These are phyloP conservation scores for Didymella sp. DNA, from an alignment of 2,329 filamentous ascomycete genomes.

Conservation along the genomic window DNA sequence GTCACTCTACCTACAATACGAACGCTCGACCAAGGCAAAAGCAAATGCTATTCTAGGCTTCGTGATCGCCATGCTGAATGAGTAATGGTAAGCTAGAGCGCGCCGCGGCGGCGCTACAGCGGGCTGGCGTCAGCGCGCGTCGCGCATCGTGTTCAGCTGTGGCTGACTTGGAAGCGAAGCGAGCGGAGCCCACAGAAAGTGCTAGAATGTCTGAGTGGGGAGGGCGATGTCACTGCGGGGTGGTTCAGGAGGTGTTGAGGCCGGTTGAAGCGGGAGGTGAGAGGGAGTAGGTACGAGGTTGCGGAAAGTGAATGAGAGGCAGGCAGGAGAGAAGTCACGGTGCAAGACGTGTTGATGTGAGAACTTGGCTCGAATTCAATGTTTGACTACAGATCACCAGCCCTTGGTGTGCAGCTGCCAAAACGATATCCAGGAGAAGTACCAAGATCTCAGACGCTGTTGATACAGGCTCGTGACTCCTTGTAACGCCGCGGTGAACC, in stretches of 20 bases:
- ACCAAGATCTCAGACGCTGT: constrained; percentile 26
- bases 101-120: background rate
- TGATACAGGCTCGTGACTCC: constrained; percentile 39
- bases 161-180: constrained; percentile 1
- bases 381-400: constrained; percentile 44
- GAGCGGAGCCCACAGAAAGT: constrained; percentile 18
- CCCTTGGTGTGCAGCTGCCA: constrained; percentile 44
- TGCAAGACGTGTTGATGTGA: background rate
- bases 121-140: constrained; percentile 23
- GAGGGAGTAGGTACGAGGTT: background rate
- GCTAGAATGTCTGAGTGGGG: constrained; percentile 8
- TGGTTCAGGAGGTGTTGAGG: constrained; percentile 5
- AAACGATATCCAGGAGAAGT: constrained; percentile 32
- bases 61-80: background rate
- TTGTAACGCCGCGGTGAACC: constrained; percentile 30
- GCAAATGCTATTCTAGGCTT: background rate
- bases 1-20: too few species aligned
- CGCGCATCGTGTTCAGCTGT: constrained; percentile 11
- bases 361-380: constrained; percentile 20
- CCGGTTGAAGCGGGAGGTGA: background rate
- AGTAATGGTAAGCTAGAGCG: constrained; percentile 6
- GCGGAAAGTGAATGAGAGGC: background rate
- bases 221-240: constrained; percentile 13
- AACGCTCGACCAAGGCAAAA: background rate
- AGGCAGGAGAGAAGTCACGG: constrained; percentile 1